A percentile compares a stretch with the other conserved stretches of the same genome.
Evolutionary conservation across 306 rosid genomes (phyloP).

Genomic region (Fragaria iinumae): DNA sequence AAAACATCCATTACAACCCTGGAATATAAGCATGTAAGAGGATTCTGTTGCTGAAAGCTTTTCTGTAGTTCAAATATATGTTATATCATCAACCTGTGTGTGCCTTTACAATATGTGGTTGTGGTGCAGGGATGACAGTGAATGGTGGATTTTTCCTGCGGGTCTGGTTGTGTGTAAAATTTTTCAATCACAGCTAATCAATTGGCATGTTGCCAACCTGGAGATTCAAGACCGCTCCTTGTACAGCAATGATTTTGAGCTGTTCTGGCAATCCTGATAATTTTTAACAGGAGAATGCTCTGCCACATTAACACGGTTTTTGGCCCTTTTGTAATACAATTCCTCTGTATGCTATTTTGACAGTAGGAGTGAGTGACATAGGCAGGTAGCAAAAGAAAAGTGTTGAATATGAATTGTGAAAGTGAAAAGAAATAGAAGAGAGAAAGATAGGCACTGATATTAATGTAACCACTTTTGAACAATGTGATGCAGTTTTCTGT

Average conservation of each 20-base stretch:
- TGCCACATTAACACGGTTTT: conserved; percentile 42
- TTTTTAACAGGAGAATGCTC: conserved; percentile 31
- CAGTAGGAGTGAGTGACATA: conserved; percentile 63
- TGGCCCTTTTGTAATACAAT: conserved; percentile 17
- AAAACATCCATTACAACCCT: conserved; percentile 63
- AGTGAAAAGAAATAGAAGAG: conserved; percentile 27
- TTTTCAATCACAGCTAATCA: conserved; percentile 83
- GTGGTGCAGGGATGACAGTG: conserved; percentile 90
- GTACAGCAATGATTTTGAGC: conserved; percentile 92
- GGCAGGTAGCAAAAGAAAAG: conserved; percentile 41
- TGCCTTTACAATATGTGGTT: neutral
- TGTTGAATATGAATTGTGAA: conserved; percentile 33
- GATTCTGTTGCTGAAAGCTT: conserved; percentile 6
- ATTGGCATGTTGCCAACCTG: conserved; percentile 96
- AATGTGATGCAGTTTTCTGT: conserved; percentile 39
- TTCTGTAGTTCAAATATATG: neutral
- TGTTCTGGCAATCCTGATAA: conserved; percentile 93
- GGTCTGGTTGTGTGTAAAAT: conserved; percentile 87
- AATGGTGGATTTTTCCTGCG: conserved; percentile 94
- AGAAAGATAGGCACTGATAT: conserved; percentile 41
- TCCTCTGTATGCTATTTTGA: conserved; percentile 28
- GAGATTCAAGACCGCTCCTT: conserved; percentile 99
- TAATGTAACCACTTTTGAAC: conserved; percentile 47
- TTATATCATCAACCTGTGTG: neutral
- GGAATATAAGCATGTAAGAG: conserved; percentile 86